phyloP scores from a whole-genome alignment of 257 asterid genomes.

The Henckelia pumila region DNA sequence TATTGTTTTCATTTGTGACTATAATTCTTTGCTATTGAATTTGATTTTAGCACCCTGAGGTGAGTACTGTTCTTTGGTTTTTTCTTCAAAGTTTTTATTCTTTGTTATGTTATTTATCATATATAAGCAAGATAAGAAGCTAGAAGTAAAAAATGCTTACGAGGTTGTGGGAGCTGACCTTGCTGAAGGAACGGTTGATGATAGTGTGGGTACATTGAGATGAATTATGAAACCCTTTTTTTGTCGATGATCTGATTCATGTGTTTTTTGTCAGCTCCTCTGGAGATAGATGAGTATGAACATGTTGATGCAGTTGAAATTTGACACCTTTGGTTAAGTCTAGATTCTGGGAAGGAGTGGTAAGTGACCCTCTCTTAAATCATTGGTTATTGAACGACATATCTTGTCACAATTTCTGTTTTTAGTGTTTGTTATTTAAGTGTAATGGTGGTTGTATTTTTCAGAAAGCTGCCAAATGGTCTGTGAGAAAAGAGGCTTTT shows the following conservation, averaged over 20 bases:
- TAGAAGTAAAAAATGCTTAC: conserved; percentile 68
- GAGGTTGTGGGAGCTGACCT: conserved; percentile 63
- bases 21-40: conserved; percentile 4
- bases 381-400: conserved; percentile 14
- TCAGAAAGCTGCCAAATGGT: conserved; percentile 99
- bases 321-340: conserved; percentile 93
- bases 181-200: conserved; percentile 67
- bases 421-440: conserved; percentile 3
- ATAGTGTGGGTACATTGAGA: conserved; percentile 46
- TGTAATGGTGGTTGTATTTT: conserved; percentile 25
- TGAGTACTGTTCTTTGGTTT: not conserved
- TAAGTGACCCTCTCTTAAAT: conserved; percentile 35
- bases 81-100: conserved; percentile 8
- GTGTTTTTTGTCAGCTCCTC: conserved; percentile 64
- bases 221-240: not conserved
- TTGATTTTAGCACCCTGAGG: conserved; percentile 7
- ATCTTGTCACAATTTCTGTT: conserved; percentile 12
- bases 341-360: conserved; percentile 99
- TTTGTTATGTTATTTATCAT: conserved; percentile 40
- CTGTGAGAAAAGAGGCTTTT: conserved; percentile 96
- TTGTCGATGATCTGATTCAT: conserved; percentile 31
- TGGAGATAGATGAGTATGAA: conserved; percentile 95
- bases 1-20: conserved; percentile 12
- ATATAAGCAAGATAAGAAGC: conserved; percentile 99
- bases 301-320: conserved; percentile 98